These are phyloP conservation scores for Candida suzukii DNA, from an alignment of 805 yeast genomes.

Conservation along the genomic window DNA sequence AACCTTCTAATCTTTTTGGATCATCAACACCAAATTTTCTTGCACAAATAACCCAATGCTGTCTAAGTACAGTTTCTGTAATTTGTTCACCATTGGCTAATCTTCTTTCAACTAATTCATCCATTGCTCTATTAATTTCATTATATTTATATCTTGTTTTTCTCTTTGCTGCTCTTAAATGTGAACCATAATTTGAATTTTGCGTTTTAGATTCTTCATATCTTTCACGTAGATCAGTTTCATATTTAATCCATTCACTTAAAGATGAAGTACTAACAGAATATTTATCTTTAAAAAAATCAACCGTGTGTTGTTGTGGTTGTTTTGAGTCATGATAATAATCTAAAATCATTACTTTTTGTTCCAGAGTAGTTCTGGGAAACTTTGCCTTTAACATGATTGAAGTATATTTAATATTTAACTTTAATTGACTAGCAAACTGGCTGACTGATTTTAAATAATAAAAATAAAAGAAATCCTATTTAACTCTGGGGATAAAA, in stretches of 20 bases:
- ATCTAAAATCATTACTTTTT: slow-evolving; percentile 49
- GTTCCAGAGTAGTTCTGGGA: slow-evolving; percentile 53
- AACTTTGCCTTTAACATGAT: slow-evolving; percentile 5
- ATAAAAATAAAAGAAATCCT: too few species aligned
- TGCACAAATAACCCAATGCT: slow-evolving; percentile 50
- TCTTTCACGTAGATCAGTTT: slow-evolving; percentile 40
- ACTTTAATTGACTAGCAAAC: too few species aligned
- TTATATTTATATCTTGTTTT: slow-evolving; percentile 49
- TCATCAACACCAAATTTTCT: slow-evolving; percentile 51
- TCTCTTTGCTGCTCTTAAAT: slow-evolving; percentile 28
- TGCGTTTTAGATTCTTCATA: slow-evolving; percentile 27
- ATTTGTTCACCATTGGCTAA: slow-evolving; percentile 37
- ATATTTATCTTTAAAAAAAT: slow-evolving; percentile 39
- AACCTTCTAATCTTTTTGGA: slow-evolving; percentile 47
- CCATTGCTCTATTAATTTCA: slow-evolving; percentile 55
- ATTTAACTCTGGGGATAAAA: too few species aligned
- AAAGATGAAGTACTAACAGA: slow-evolving; percentile 55
- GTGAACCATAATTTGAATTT: slow-evolving; percentile 13
- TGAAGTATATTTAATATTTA: too few species aligned
- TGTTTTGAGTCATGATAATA: slow-evolving; percentile 38
- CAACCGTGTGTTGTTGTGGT: slow-evolving; percentile 55
- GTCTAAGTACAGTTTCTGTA: slow-evolving; percentile 48
- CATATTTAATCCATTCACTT: slow-evolving; percentile 56
- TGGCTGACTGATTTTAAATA: too few species aligned
- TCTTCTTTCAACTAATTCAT: slow-evolving; percentile 39